phyloP scores from a whole-genome alignment of 2,329 filamentous ascomycete species.

The Zelopaecilomyces penicillatus region DNA sequence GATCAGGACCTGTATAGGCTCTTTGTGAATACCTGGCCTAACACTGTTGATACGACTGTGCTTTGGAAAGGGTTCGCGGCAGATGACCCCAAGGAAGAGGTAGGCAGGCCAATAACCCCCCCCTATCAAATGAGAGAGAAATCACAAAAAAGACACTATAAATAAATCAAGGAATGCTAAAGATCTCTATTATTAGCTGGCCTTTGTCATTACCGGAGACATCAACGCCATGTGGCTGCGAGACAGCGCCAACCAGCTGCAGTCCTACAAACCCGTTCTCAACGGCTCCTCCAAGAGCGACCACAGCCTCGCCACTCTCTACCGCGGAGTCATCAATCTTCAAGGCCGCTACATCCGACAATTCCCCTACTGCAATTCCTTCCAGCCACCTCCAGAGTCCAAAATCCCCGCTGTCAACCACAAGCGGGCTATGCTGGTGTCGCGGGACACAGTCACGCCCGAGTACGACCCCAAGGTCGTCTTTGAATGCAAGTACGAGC shows the following conservation, averaged over 20 bases:
- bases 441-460: slow-evolving; percentile 50
- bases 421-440: slow-evolving; percentile 15
- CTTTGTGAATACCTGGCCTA: slow-evolving; percentile 66
- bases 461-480: slow-evolving; percentile 60
- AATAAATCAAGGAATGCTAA: no score
- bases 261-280: slow-evolving; percentile 62
- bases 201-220: slow-evolving; percentile 77
- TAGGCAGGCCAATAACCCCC: slow-evolving; percentile 8
- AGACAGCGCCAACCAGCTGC: slow-evolving; percentile 75
- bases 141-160: no score
- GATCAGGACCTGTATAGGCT: slow-evolving; percentile 69
- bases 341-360: slow-evolving; percentile 62
- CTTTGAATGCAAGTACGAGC: slow-evolving; percentile 94
- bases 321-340: slow-evolving; percentile 67
- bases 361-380: slow-evolving; percentile 85
- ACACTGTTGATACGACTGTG: slow-evolving; percentile 66
- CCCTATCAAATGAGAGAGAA: neutral
- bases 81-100: slow-evolving; percentile 52
- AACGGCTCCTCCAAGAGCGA: slow-evolving; percentile 40
- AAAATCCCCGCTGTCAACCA: slow-evolving; percentile 10
- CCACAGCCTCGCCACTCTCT: slow-evolving; percentile 52
- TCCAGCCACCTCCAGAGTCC: slow-evolving; percentile 77
- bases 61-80: slow-evolving; percentile 56
- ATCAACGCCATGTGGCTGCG: slow-evolving; percentile 92
- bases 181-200: slow-evolving; percentile 38